Base-by-base conservation (phyloP, 768 basidiomycete species). In the Psilocybe subaeruginosa region DNA sequence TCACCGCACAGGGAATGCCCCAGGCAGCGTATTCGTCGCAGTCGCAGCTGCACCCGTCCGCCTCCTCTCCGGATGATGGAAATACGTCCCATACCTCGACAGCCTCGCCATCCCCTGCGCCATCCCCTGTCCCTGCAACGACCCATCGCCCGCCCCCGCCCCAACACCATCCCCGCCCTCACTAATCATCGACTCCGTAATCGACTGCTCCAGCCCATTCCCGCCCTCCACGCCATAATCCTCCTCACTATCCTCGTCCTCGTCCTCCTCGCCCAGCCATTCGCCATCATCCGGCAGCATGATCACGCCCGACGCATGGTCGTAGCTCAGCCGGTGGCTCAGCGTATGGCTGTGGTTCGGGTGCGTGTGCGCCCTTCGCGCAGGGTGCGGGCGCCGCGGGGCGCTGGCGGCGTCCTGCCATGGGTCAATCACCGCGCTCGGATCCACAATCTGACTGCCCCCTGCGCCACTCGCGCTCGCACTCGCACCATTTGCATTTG, bases 241-340 rank as follows among this genome's bases (percentile, higher is more conserved):
- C 27, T 88, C 84, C 8, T 80, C 76, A n/a, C 65, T 69, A 58
- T 77, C 78, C 31, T 76, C 78, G 0, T 72, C 83, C 27, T 87
- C 87, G 14, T 80, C 76, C 19, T 43, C 41, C 4, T 12, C 11
- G 41, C 23, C 23, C 23, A 74, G 77, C 64, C 89, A 74, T 85
- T 90, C 91, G 64, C 84, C 82, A 31, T 79, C 83, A 64, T 95
- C 93, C 0, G 94, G 93, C 2, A 96, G 76, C 81, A 90, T 89
- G 64, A 96, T 96, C 37, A 95, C 92, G 0, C 95, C 95, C 2
- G 91, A 91, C 4, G 87, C 93, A 53, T 87, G 88, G 69, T 95
- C 93, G 64, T 89, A 96, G 74, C 92, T 94, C 56, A 93, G 73
- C 16, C 91, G 83, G 68, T 91, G 89, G 55, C 74, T 75, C 49